Evolutionary conservation across 2,329 filamentous ascomycete genomes (phyloP), one percentile per base, ranked within the genome.

Genomic region (Clonostachys rhizophaga): DNA sequence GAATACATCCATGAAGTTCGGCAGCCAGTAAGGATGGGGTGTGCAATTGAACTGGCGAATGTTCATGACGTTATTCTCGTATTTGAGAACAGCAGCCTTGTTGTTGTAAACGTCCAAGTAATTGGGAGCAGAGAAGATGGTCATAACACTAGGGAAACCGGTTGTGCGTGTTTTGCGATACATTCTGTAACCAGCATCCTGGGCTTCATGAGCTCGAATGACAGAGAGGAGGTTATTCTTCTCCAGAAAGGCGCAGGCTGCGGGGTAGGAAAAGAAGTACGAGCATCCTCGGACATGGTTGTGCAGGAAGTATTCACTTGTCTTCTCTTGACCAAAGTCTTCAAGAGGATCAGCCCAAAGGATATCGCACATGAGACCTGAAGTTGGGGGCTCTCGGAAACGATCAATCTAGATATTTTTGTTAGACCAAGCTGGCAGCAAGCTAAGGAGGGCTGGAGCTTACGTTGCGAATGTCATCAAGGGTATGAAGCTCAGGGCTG

Each of bases 11-110:
- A 99, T 99, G 65, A 99, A 99, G 75, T 99, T 99, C 47, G 94
- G 94, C 43, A 99, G 81, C 94, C 94, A 99, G 76, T 99, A 99
- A 7, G 94, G 94, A 67, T 99, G 94, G 34, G 94, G 94, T 18
- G 94, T 97, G 80, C 92, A 99, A 78, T 99, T 99, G 76, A 99
- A 99, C 69, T 99, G 94, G 50, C 94, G 84, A 64, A 99, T 99
- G 76, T 99, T 99, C 94, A 99, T 99, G 51, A 99, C 94, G 63
- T 99, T 99, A 71, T 99, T 99, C 74, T 99, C 94, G 66, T 99
- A 99, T 74, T 99, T 99, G 60, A 99, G 76, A 39, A 99, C 94
- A 1, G 94, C 94, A 3, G 94, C 94, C 76, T 99, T 99, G 79
- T 99, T 99, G 83, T 99, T 99, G 74, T 99, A 99, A 36, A 99